phyloP scores from a whole-genome alignment of 805 yeast genomes.

The Henningerozyma blattae region DNA sequence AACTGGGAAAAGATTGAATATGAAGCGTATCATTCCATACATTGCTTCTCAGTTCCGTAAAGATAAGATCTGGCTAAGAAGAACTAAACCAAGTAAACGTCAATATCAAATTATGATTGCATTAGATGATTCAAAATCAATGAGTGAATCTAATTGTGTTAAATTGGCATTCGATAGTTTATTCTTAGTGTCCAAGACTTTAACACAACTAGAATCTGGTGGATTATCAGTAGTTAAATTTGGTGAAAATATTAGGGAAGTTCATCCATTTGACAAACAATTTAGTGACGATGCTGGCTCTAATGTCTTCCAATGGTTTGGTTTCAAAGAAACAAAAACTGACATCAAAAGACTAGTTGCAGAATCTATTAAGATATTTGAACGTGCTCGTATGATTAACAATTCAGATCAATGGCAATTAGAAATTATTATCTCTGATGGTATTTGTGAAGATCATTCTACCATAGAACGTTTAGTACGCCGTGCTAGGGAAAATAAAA shows the following conservation, averaged over 20 bases:
- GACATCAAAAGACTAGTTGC: constrained; percentile 66
- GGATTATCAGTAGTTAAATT: constrained; percentile 82
- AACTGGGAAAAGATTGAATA: constrained; percentile 91
- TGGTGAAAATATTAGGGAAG: constrained; percentile 73
- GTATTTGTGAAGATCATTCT: constrained; percentile 92
- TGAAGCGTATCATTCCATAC: constrained; percentile 95
- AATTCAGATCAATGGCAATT: constrained; percentile 81
- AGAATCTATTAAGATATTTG: constrained; percentile 63
- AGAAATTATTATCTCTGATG: constrained; percentile 88
- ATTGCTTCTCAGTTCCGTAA: constrained; percentile 96
- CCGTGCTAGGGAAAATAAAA: constrained; percentile 79
- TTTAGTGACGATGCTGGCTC: constrained; percentile 80
- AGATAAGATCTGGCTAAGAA: constrained; percentile 95
- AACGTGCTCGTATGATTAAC: constrained; percentile 39
- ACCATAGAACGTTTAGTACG: constrained; percentile 75
- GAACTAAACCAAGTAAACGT: constrained; percentile 95
- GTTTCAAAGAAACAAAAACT: constrained; percentile 79
- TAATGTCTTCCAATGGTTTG: constrained; percentile 74
- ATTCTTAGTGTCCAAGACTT: constrained; percentile 85
- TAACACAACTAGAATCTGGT: constrained; percentile 90
- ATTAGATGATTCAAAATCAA: constrained; percentile 92
- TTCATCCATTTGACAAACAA: constrained; percentile 82
- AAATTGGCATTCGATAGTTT: constrained; percentile 90
- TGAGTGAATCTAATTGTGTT: constrained; percentile 87
- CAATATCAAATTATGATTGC: constrained; percentile 97